These are phyloP conservation scores for Rhynchospora pubera DNA, from an alignment of 176 grass and related monocot species.

Conservation along the genomic window DNA sequence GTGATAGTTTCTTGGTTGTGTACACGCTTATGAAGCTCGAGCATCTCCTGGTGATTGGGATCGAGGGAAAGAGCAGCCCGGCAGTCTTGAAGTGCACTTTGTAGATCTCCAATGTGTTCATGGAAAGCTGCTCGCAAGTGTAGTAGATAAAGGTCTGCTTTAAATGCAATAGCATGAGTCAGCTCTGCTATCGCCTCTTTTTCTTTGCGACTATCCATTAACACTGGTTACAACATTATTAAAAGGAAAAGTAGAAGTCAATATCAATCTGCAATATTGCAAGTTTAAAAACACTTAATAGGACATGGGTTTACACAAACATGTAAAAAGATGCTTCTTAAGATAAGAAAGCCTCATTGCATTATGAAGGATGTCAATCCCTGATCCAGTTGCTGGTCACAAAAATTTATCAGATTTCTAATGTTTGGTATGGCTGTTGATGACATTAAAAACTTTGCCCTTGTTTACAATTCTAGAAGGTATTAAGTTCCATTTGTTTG, in stretches of 20 bases:
- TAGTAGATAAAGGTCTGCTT: conserved; percentile 77
- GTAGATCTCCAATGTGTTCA: conserved; percentile 62
- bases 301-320: not conserved
- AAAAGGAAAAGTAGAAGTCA: not conserved
- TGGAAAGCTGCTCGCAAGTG: conserved; percentile 88
- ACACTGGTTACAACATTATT: conserved; percentile 35
- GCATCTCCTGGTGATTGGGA: conserved; percentile 86
- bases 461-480: too few relatives aligned
- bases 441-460: not conserved
- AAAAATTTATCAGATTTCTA: too few relatives aligned
- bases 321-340: not conserved
- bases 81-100: conserved; percentile 63
- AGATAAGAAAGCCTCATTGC: not conserved
- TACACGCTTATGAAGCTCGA: conserved; percentile 84
- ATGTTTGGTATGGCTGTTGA: not conserved
- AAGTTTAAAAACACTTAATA: not conserved
- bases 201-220: conserved; percentile 93
- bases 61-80: conserved; percentile 77
- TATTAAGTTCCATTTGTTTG: too few relatives aligned
- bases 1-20: conserved; percentile 75
- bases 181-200: conserved; percentile 80
- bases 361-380: not conserved
- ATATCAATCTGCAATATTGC: not conserved
- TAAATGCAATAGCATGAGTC: conserved; percentile 64
- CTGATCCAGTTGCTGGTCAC: too few relatives aligned